Evolutionary conservation across 176 grass and related monocot genomes (phyloP), one percentile per base, ranked within the genome.

Genomic region (Thalia dealbata): DNA sequence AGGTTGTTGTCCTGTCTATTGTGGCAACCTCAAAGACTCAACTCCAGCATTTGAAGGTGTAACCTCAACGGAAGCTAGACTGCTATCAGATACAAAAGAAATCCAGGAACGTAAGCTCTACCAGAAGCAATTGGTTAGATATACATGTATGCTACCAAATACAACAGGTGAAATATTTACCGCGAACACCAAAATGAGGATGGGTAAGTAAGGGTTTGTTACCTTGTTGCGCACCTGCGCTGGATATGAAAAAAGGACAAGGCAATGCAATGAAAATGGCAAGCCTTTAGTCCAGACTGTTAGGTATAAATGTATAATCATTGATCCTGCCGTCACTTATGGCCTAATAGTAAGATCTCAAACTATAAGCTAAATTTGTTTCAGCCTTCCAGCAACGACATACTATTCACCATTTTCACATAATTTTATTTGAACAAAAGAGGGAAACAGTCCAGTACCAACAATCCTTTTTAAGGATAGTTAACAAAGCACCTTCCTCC

Each of bases 1-100:
- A 69, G 48, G 48, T 30, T 69, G 46, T 41, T 52, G 51, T 48
- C 68, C 72, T 64, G 77, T 88, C 24, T 75, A 44, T 30, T 28
- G 70, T 61, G 30, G 74, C 42, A 50, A 62, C 15, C 52, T 22
- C 38, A 68, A 68, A n/a, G 23, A 77, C 75, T 63, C 64, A 77
- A 42, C 52, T 69, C 70, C 77, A 52, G 60, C 75, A 26, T 21
- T 73, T 68, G 21, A 13, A 70, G 61, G 10, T 29, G 46, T 41
- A 63, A 65, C 75, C 75, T 69, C 70, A 22, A 46, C 26, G 27
- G 41, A 72, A 32, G 56, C 26, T 41, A 77, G 51, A 27, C 38
- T 44, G 61, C 12, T 50, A 30, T 68, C 19, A 13, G 19, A 30
- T 48, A 68, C 2, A 68, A 44, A 7, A 13, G n/a, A 68, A 44